A percentile compares a stretch with the other conserved stretches of the same genome.
Conservation (phyloP, 2,329 filamentous ascomycete species). For the Sordariomycetes sp. region DNA sequence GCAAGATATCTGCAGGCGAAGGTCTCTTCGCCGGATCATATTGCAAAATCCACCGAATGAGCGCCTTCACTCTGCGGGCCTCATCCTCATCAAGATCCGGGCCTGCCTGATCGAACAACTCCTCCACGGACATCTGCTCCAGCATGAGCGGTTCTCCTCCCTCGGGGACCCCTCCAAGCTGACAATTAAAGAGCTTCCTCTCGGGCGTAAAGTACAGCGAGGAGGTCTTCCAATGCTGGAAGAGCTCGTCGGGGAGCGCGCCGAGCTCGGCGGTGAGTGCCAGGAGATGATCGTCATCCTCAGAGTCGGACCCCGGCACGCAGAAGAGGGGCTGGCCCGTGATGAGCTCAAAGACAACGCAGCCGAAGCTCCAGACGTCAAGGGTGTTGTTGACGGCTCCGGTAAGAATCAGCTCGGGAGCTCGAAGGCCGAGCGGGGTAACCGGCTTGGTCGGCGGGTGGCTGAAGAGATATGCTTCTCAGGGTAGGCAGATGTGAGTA, state of each 20-base stretch:
- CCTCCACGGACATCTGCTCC: conserved; percentile 14
- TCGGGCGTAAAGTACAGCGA: conserved; percentile 16
- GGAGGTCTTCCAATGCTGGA: conserved; percentile 13
- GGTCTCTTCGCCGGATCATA: conserved; percentile 18
- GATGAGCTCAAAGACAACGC: conserved; percentile 18
- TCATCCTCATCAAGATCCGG: conserved; percentile 15
- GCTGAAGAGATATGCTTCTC: conserved; percentile 14
- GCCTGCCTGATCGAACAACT: conserved; percentile 12
- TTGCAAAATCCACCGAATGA: conserved; percentile 18
- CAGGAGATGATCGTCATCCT: conserved; percentile 14
- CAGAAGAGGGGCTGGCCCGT: conserved; percentile 17
- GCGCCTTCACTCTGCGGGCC: conserved; percentile 12
- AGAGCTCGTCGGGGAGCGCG: conserved; percentile 11
- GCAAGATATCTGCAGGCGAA: conserved; percentile 15
- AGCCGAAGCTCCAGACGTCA: conserved; percentile 20
- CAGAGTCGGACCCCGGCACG: conserved; percentile 8
- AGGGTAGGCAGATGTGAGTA: conserved; percentile 3
- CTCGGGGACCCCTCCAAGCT: conserved; percentile 12
- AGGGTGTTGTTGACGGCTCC: conserved; percentile 11
- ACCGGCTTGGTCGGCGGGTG: conserved; percentile 13
- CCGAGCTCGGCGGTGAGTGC: conserved; percentile 11
- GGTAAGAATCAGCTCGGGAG: conserved; percentile 17
- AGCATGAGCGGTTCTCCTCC: conserved; percentile 13
- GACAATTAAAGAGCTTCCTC: conserved; percentile 14
- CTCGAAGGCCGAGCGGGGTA: conserved; percentile 14